A percentile compares a stretch with the other conserved stretches of the same genome.
phyloP scores from a whole-genome alignment of 495 filamentous ascomycete genomes.

The Penicillium manginii region DNA sequence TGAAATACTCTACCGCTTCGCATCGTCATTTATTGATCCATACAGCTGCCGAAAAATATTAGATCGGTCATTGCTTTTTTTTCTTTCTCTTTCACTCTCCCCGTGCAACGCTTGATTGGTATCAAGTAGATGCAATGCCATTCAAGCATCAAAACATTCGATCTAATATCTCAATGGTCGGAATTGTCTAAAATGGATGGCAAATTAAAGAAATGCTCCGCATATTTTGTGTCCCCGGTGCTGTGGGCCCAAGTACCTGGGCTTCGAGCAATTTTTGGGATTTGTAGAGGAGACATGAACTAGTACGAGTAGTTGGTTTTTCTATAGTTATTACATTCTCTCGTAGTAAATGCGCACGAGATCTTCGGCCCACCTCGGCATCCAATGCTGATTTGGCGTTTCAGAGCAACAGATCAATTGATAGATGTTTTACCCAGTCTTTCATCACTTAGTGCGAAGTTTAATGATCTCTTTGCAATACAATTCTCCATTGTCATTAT shows the following conservation, averaged over 20 bases:
- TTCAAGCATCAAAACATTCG: slow-evolving; percentile 64
- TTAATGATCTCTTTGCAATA: no score
- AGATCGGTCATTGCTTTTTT: neutral
- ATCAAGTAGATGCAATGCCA: slow-evolving; percentile 24
- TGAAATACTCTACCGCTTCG: neutral
- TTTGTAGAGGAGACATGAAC: slow-evolving; percentile 11
- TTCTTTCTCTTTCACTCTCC: neutral
- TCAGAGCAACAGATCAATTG: no score
- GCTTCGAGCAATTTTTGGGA: slow-evolving; percentile 3
- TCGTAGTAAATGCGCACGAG: neutral
- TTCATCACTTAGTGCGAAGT: no score
- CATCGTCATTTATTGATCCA: neutral
- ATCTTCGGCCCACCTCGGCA: no score
- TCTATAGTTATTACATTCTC: neutral
- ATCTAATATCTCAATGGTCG: slow-evolving; percentile 54
- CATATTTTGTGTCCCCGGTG: slow-evolving; percentile 3
- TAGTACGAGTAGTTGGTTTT: no score
- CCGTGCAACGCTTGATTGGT: neutral
- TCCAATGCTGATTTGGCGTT: no score
- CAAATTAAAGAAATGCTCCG: slow-evolving; percentile 47
- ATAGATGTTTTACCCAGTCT: no score
- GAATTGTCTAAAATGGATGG: slow-evolving; percentile 81
- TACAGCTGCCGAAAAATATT: neutral
- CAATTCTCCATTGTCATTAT: no score
- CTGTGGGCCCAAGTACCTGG: neutral